Evolutionary conservation across 192 early-diverging fungal genomes (phyloP).

Genomic region (Gryganskiella cystojenkinii): DNA sequence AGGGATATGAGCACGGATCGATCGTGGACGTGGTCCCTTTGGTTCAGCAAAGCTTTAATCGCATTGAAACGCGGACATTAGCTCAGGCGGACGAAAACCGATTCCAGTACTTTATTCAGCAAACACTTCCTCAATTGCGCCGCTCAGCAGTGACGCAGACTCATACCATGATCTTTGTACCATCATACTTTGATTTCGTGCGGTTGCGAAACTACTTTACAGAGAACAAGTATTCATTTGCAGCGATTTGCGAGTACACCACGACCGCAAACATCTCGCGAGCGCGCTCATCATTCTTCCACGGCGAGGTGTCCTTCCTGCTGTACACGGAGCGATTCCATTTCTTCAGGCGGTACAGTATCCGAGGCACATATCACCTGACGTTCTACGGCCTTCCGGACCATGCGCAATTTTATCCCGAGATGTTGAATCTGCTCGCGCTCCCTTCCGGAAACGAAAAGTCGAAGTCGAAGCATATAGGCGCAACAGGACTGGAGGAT

Average conservation of each 20-base stretch:
- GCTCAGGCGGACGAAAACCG: constrained; percentile 78
- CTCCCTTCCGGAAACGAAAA: constrained; percentile 59
- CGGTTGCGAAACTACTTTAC: constrained; percentile 89
- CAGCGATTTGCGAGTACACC: constrained; percentile 92
- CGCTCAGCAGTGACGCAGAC: constrained; percentile 66
- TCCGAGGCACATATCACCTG: constrained; percentile 86
- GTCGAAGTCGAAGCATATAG: constrained; percentile 47
- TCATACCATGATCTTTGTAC: constrained; percentile 83
- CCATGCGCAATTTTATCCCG: constrained; percentile 86
- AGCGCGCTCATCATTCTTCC: constrained; percentile 82
- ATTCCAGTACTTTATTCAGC: constrained; percentile 82
- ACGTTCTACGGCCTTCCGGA: constrained; percentile 94
- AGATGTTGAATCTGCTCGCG: constrained; percentile 84
- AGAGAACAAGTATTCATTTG: constrained; percentile 80
- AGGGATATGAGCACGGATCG: constrained; percentile 67
- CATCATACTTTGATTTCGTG: constrained; percentile 98
- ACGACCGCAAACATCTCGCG: constrained; percentile 77
- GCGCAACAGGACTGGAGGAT: constrained; percentile 60
- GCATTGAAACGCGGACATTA: constrained; percentile 71
- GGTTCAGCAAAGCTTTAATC: constrained; percentile 85
- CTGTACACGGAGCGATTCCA: constrained; percentile 97
- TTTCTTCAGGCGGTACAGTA: constrained; percentile 89
- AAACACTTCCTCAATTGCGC: constrained; percentile 70
- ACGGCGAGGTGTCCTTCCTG: constrained; percentile 80
- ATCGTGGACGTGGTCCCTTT: constrained; percentile 83